These are phyloP conservation scores for Diversispora epigaea DNA, from an alignment of 192 early-diverging fungal species.

Conservation along the genomic window DNA sequence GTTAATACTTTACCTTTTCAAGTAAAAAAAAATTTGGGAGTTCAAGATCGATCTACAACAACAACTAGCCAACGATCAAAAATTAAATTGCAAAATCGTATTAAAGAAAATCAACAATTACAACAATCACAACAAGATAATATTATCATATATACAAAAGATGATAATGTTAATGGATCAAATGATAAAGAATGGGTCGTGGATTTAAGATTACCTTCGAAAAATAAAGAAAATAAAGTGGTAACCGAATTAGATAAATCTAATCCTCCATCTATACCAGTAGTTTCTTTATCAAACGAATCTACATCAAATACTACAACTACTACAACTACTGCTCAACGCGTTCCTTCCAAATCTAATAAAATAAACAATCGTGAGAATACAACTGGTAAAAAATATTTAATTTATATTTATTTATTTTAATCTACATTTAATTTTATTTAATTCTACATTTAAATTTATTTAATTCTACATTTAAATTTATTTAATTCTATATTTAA, in stretches of 20 bases:
- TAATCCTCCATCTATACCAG: no score
- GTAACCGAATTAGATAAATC: no score
- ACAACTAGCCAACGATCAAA: not conserved
- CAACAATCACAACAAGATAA: not conserved
- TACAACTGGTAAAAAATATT: no score
- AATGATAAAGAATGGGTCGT: not conserved
- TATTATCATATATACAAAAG: not conserved
- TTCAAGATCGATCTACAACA: constrained; percentile 9
- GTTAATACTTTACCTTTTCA: constrained; percentile 1
- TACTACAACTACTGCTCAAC: constrained; percentile 2
- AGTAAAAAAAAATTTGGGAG: constrained; percentile 19
- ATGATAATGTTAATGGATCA: not conserved
- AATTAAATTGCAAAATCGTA: not conserved
- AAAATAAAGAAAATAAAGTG: no score
- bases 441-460: not conserved
- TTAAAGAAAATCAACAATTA: not conserved
- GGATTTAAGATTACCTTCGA: not conserved
- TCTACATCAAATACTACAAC: not conserved
- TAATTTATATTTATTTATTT: no score
- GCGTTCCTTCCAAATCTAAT: not conserved
- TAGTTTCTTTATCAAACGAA: not conserved
- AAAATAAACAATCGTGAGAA: no score
- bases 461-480: no score
- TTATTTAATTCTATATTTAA: not conserved
- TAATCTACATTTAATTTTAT: no score